Evolutionary conservation across 495 filamentous ascomycete species (phyloP).

Genomic region (Penicillium nucicola): DNA sequence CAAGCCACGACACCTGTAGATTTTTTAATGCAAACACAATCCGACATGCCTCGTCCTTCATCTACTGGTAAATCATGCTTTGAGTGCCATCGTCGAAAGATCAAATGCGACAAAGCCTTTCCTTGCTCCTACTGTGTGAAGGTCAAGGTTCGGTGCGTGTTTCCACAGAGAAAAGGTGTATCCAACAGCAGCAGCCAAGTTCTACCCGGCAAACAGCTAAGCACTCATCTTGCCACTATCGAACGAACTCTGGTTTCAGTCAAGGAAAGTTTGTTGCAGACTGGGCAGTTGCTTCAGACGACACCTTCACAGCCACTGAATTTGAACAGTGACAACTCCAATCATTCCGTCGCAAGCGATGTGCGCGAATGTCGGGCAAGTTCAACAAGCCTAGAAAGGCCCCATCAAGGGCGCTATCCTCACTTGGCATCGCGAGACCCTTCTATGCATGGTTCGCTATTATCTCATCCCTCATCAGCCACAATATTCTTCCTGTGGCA

Average conservation of each 20-base stretch:
- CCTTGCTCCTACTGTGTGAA: slow-evolving; percentile 50
- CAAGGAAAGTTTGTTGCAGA: slow-evolving; percentile 6
- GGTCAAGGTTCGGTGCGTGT: slow-evolving; percentile 19
- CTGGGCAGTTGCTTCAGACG: slow-evolving; percentile 6
- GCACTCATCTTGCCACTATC: slow-evolving; percentile 12
- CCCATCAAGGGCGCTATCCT: too few species aligned
- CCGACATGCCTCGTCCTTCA: too few species aligned
- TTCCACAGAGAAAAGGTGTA: slow-evolving; percentile 10
- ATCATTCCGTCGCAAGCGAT: too few species aligned
- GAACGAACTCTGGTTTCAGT: slow-evolving; percentile 5
- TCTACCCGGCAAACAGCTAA: not conserved
- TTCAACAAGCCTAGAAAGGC: not conserved
- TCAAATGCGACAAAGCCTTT: slow-evolving; percentile 48
- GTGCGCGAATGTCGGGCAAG: too few species aligned
- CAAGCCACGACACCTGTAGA: too few species aligned
- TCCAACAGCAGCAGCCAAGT: not conserved
- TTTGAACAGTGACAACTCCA: not conserved
- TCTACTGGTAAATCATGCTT: slow-evolving; percentile 34
- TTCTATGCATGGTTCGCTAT: not conserved
- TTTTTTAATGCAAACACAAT: too few species aligned
- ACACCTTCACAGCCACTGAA: not conserved
- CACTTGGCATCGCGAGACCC: not conserved
- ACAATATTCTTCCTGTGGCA: slow-evolving; percentile 21
- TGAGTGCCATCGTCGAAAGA: slow-evolving; percentile 53
- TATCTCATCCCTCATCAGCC: slow-evolving; percentile 1